Base-by-base conservation (phyloP, 163 green algal genomes). In the Botryococcus braunii region DNA sequence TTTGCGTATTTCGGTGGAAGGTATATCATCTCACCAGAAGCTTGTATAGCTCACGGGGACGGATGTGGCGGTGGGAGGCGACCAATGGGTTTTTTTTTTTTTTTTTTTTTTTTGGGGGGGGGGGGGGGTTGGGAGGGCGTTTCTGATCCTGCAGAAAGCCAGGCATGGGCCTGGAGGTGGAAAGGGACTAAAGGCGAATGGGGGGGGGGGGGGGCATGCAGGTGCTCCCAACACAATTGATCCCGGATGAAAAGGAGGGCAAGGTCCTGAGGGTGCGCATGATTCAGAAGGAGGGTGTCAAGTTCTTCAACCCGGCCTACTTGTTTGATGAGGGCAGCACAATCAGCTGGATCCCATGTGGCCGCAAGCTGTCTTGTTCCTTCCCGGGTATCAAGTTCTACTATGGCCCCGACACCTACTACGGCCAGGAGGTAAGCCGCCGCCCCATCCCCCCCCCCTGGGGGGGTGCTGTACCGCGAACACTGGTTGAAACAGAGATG, bases 341-440 rank as follows among this genome's bases (percentile, higher is more conserved):
- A 79, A 95, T 99, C 77, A 93, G 79, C 62, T 99, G 94, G 94
- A 97, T 99, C 76, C 94, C 94, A 48, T 99, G 94, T 82, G 94
- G 94, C 72, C 90, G 94, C 84, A 99, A 99, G 89, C 86, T 99
- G 48, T 98, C 92, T 40, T 99, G 94, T 89, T 96, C 87, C 60
- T 99, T 96, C 94, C 94, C 94, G 21, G 72, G 79, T 68, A 85
- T 83, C 77, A 83, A 83, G 74, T 92, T 99, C 81, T 95, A 88
- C 85, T 99, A 98, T 77, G 94, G 94, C 79, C 94, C 94, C 25
- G 94, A 99, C 87, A 96, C 89, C 68, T 99, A 91, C 74, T 82
- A 78, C 60, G 89, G 91, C 66, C 71, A 95, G 75, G 90, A 92
- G 77, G 72, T 83, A 65, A 5, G 46, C 5, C 40, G 17, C 21